phyloP scores from a whole-genome alignment of 208 protist species.

The Angomonas ambiguus region DNA sequence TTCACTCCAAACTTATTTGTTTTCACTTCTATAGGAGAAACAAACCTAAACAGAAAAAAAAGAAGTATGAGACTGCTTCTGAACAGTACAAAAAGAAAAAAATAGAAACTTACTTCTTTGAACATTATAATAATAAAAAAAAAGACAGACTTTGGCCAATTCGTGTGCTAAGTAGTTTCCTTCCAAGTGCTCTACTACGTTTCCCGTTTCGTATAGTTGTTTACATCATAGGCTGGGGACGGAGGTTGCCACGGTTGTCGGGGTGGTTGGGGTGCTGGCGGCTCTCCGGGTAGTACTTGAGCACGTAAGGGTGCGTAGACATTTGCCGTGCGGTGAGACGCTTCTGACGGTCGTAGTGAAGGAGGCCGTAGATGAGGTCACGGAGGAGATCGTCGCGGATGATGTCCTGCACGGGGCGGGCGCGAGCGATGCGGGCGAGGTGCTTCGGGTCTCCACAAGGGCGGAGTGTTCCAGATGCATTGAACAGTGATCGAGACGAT shows the following conservation, averaged over 20 bases:
- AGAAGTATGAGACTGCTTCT: too few relatives aligned
- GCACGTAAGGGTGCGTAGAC: slow-evolving; percentile 68
- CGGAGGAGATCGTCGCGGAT: slow-evolving; percentile 45
- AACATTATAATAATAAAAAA: slow-evolving; percentile 11
- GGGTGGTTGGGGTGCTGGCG: slow-evolving; percentile 55
- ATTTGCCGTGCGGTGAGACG: slow-evolving; percentile 65
- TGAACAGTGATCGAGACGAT: slow-evolving; percentile 49
- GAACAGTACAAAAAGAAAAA: too few relatives aligned
- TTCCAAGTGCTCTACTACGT: neutral
- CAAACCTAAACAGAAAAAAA: neutral
- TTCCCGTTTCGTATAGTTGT: neutral
- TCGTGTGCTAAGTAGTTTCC: neutral
- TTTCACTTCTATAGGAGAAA: too few relatives aligned
- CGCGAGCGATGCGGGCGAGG: slow-evolving; percentile 51
- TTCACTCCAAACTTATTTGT: too few relatives aligned
- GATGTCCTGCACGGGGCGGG: slow-evolving; percentile 46
- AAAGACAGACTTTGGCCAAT: neutral
- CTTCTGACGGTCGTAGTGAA: slow-evolving; percentile 73
- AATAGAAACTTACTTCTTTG: slow-evolving; percentile 14
- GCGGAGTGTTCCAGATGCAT: slow-evolving; percentile 34
- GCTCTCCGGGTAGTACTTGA: slow-evolving; percentile 79
- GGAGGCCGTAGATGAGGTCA: slow-evolving; percentile 60
- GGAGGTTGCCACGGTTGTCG: slow-evolving; percentile 46
- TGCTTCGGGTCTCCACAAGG: slow-evolving; percentile 62
- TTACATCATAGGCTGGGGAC: slow-evolving; percentile 41